These are phyloP conservation scores for Lolium perenne DNA, from an alignment of 176 grass and related monocot species.

Conservation along the genomic window DNA sequence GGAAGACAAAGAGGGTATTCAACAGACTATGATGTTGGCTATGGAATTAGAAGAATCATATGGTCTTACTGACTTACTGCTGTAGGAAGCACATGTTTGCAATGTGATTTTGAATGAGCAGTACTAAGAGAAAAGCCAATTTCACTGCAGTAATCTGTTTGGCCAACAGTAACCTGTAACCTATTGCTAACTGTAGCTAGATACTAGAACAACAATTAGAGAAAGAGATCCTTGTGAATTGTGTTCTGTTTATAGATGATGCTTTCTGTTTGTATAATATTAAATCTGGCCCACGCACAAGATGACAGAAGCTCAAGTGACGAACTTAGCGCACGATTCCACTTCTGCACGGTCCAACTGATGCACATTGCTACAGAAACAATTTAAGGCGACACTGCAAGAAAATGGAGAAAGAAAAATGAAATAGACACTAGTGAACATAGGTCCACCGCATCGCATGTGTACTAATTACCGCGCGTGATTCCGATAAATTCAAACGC, in stretches of 20 bases:
- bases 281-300: neutral
- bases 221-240: neutral
- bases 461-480: neutral
- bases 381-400: neutral
- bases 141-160: conserved; percentile 12
- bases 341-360: conserved; percentile 24
- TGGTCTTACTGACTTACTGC: neutral
- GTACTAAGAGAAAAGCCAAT: conserved; percentile 7
- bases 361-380: conserved; percentile 21
- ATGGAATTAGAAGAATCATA: conserved; percentile 21
- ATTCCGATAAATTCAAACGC: neutral
- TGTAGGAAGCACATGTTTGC: conserved; percentile 4
- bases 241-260: neutral
- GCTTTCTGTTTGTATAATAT: neutral
- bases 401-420: conserved; percentile 9
- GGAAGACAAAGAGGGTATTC: neutral
- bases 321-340: conserved; percentile 21
- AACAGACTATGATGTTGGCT: neutral
- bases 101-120: neutral
- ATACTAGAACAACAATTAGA: neutral
- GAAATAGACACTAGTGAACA: neutral
- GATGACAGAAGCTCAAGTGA: conserved; percentile 13
- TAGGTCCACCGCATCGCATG: neutral
- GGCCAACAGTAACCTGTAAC: conserved; percentile 18
- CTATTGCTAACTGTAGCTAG: neutral